Conservation (phyloP, 2,329 filamentous ascomycete genomes). For the Arthrinium puccinioides region DNA sequence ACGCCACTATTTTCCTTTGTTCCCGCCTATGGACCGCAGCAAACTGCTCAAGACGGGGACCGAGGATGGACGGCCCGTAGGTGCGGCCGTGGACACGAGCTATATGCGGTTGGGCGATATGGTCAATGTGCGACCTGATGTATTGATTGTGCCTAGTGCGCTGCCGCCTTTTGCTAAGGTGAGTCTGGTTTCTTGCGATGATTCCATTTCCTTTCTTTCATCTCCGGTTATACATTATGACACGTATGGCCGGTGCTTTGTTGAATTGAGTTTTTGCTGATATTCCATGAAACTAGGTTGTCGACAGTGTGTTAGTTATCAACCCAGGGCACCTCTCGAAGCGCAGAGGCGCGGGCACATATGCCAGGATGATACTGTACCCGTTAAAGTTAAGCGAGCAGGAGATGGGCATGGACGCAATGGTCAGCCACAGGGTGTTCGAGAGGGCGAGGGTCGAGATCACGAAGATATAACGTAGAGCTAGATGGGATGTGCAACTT, state of each 20-base stretch:
- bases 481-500: no score
- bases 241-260: background rate
- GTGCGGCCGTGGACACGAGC: conserved; percentile 72
- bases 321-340: conserved; percentile 89
- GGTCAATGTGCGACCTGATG: conserved; percentile 76
- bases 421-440: conserved; percentile 70
- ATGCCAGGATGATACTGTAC: conserved; percentile 69
- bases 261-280: no score
- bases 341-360: conserved; percentile 76
- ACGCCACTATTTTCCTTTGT: conserved; percentile 83
- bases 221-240: background rate
- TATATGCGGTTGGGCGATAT: conserved; percentile 89
- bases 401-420: conserved; percentile 45
- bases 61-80: conserved; percentile 54
- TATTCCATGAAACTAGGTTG: no score
- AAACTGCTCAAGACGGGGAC: conserved; percentile 59
- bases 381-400: conserved; percentile 53
- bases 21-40: conserved; percentile 67
- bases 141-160: conserved; percentile 75
- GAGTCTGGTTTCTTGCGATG: conserved; percentile 20
- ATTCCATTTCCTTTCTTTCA: background rate
- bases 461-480: conserved; percentile 58
- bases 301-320: conserved; percentile 82
- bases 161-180: conserved; percentile 86
- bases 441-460: conserved; percentile 83